phyloP scores from a whole-genome alignment of 495 filamentous ascomycete species.

The Viridothelium virens region DNA sequence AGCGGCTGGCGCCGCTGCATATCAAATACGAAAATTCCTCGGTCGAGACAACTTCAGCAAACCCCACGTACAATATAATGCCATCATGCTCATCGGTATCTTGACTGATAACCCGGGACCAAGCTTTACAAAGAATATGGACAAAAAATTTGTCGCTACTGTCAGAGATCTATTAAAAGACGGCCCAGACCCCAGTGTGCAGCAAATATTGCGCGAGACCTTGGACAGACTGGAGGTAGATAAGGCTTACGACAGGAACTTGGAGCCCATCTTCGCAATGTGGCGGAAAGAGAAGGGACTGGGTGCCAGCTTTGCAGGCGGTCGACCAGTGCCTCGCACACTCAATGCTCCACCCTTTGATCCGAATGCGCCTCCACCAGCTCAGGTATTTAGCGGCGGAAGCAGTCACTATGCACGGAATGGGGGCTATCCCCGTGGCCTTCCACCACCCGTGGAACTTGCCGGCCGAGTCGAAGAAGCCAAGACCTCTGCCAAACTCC shows the following conservation, averaged over 20 bases:
- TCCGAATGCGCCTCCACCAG: conserved; percentile 5
- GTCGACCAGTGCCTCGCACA: neutral
- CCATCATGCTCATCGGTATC: conserved; percentile 92
- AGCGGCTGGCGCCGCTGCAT: conserved; percentile 71
- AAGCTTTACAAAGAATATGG: conserved; percentile 80
- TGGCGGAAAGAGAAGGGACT: conserved; percentile 76
- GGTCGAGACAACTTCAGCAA: conserved; percentile 54
- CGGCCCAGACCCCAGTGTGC: conserved; percentile 65
- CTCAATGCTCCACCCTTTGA: conserved; percentile 11
- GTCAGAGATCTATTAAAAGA: conserved; percentile 68
- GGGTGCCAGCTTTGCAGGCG: conserved; percentile 15
- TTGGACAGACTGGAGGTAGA: conserved; percentile 62
- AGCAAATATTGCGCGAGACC: conserved; percentile 79
- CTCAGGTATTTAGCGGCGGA: neutral
- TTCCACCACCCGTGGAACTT: conserved; percentile 75
- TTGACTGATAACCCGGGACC: conserved; percentile 83
- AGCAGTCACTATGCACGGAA: neutral
- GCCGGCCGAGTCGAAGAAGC: conserved; percentile 82
- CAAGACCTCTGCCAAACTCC: conserved; percentile 76
- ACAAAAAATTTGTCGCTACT: conserved; percentile 66
- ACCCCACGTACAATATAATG: conserved; percentile 81
- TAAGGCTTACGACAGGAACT: conserved; percentile 64
- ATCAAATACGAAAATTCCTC: conserved; percentile 73
- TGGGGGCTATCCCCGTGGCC: conserved; percentile 16
- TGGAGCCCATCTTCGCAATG: conserved; percentile 62